Evolutionary conservation across 192 early-diverging fungal genomes (phyloP).

Genomic region (Gaertneriomyces sp.): DNA sequence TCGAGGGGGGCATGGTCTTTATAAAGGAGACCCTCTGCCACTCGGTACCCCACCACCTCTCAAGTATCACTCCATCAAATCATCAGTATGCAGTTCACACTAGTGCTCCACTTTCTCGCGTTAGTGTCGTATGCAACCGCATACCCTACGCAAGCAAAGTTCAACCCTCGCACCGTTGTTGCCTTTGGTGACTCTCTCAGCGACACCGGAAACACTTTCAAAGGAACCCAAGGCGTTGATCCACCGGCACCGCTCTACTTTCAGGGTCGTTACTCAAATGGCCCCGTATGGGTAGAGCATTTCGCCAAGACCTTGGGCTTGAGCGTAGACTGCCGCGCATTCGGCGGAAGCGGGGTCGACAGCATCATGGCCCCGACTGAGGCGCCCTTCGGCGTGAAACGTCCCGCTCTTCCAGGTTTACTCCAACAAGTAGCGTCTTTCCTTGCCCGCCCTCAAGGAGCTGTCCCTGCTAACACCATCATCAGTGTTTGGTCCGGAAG

Average conservation of each 20-base stretch:
- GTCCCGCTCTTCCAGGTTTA: background rate
- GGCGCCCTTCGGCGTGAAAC: background rate
- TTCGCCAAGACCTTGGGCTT: background rate
- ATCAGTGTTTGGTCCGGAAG: background rate
- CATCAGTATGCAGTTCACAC: no score
- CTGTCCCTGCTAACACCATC: background rate
- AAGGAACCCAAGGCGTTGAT: slow-evolving; percentile 13
- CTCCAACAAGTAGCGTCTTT: background rate
- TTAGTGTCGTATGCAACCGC: background rate
- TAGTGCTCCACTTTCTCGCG: background rate
- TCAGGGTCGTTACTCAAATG: slow-evolving; percentile 30
- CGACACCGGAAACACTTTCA: slow-evolving; percentile 24
- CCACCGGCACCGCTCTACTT: slow-evolving; percentile 11
- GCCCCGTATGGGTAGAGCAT: slow-evolving; percentile 26
- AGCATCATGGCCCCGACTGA: background rate
- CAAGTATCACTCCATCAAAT: no score
- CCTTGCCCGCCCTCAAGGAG: background rate
- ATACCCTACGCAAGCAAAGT: background rate
- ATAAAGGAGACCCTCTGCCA: no score
- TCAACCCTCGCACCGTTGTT: slow-evolving; percentile 15
- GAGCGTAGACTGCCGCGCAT: background rate
- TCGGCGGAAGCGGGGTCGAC: slow-evolving; percentile 14
- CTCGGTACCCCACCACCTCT: no score
- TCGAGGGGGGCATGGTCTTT: no score
- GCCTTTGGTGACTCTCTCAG: slow-evolving; percentile 25